phyloP scores from a whole-genome alignment of 805 yeast genomes.

The Geotrichum ghanense region DNA sequence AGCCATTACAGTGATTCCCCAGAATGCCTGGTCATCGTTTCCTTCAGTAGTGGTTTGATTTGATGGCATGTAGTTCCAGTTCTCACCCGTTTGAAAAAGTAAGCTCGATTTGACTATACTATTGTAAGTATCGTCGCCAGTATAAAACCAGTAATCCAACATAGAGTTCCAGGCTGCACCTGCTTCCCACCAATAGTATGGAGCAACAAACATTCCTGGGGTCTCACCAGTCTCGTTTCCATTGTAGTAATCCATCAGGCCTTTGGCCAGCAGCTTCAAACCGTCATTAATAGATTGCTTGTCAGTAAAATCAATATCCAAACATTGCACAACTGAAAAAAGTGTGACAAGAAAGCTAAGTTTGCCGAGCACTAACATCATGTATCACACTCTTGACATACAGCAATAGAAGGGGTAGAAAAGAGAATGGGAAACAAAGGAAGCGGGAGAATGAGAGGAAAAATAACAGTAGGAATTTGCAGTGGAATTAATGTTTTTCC shows the following conservation, averaged over 20 bases:
- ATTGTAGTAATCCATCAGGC: constrained; percentile 73
- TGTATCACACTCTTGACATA: not conserved
- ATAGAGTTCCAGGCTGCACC: constrained; percentile 56
- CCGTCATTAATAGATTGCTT: constrained; percentile 30
- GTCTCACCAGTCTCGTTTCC: constrained; percentile 56
- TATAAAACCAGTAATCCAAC: constrained; percentile 72
- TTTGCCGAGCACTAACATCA: not conserved
- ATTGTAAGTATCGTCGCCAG: constrained; percentile 56
- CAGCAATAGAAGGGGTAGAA: not conserved
- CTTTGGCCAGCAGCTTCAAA: constrained; percentile 49
- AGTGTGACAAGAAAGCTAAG: constrained; percentile 1
- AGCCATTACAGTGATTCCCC: constrained; percentile 80
- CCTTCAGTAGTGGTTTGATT: constrained; percentile 82
- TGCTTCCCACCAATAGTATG: constrained; percentile 90
- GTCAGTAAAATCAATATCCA: constrained; percentile 12
- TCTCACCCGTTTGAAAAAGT: constrained; percentile 51
- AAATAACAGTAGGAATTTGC: not conserved
- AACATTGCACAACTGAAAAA: constrained; percentile 1
- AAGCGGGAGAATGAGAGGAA: not conserved
- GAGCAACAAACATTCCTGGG: constrained; percentile 58
- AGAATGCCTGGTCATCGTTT: constrained; percentile 87
- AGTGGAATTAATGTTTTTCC: too few relatives aligned
- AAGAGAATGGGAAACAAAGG: not conserved
- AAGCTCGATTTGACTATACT: constrained; percentile 48
- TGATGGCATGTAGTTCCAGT: constrained; percentile 61